Percentiles rank a stretch among this genome's conserved stretches.
Conservation (phyloP, 169 alveolate genomes). For the Toxoplasma gondii region DNA sequence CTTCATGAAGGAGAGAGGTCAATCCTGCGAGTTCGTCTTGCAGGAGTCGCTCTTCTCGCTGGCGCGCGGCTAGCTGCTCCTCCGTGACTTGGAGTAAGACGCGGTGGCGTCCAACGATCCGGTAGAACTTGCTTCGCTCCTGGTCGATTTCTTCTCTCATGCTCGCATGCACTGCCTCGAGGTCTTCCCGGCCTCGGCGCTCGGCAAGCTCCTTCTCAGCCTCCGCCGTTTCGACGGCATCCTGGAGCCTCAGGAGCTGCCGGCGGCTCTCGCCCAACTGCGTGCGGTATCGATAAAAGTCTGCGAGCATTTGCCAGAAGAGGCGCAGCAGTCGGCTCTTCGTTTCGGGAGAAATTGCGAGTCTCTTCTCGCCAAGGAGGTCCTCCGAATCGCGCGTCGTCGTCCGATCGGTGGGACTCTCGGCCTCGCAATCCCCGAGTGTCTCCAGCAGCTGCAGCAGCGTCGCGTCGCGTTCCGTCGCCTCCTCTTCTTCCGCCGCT, state of each 20-base stretch:
- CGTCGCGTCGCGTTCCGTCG: conserved; percentile 16
- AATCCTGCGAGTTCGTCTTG: background rate
- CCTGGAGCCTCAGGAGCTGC: background rate
- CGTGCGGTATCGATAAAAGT: conserved; percentile 33
- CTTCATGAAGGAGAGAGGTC: background rate
- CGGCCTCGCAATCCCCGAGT: background rate
- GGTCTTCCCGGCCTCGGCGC: background rate
- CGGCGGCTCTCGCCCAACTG: conserved; percentile 4
- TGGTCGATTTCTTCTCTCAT: background rate
- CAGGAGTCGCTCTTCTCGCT: background rate
- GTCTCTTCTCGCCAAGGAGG: background rate
- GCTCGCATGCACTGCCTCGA: background rate
- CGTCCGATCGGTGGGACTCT: background rate
- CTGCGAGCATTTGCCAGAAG: conserved; percentile 47
- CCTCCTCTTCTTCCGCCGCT: background rate
- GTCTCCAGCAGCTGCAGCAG: conserved; percentile 32
- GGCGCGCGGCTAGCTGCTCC: background rate
- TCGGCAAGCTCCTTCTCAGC: background rate
- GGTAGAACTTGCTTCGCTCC: background rate
- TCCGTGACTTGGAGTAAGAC: background rate
- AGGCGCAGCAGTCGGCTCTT: conserved; percentile 16
- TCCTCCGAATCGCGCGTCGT: background rate
- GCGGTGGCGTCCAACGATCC: background rate
- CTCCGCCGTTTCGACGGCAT: background rate
- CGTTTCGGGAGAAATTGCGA: background rate